Evolutionary conservation across 2,329 filamentous ascomycete genomes (phyloP).

Genomic region (Hymenoscyphus repandus): DNA sequence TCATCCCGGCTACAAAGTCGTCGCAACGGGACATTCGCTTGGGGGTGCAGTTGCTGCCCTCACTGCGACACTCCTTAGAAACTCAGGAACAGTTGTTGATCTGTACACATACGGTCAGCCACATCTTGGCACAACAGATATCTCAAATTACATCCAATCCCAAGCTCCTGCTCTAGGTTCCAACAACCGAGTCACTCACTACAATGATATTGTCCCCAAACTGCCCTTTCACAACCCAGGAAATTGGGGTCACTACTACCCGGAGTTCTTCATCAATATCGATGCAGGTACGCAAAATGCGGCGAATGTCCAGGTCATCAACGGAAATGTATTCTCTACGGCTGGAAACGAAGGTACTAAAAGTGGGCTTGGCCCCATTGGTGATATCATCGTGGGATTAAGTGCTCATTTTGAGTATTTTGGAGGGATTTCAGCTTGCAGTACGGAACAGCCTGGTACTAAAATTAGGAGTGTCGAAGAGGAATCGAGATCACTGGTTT

Average conservation of each 20-base stretch:
- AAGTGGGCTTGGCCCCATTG: neutral
- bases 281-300: conserved; percentile 7
- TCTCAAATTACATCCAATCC: conserved; percentile 26
- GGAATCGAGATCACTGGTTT: neutral
- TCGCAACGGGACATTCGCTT: conserved; percentile 30
- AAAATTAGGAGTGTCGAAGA: neutral
- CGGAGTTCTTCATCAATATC: conserved; percentile 23
- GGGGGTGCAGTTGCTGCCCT: conserved; percentile 30
- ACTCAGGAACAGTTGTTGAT: conserved; percentile 18
- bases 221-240: conserved; percentile 46
- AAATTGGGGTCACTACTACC: conserved; percentile 19
- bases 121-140: conserved; percentile 26
- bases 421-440: neutral
- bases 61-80: conserved; percentile 21
- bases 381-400: neutral
- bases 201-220: conserved; percentile 61
- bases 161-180: conserved; percentile 33
- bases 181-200: conserved; percentile 60
- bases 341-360: conserved; percentile 12
- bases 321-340: conserved; percentile 9
- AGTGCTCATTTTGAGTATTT: conserved; percentile 8
- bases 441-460: neutral
- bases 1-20: conserved; percentile 23
- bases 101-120: conserved; percentile 31
- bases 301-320: conserved; percentile 2